Base-by-base conservation (phyloP, 2,329 filamentous ascomycete species). In the Salinomyces thailandicus region DNA sequence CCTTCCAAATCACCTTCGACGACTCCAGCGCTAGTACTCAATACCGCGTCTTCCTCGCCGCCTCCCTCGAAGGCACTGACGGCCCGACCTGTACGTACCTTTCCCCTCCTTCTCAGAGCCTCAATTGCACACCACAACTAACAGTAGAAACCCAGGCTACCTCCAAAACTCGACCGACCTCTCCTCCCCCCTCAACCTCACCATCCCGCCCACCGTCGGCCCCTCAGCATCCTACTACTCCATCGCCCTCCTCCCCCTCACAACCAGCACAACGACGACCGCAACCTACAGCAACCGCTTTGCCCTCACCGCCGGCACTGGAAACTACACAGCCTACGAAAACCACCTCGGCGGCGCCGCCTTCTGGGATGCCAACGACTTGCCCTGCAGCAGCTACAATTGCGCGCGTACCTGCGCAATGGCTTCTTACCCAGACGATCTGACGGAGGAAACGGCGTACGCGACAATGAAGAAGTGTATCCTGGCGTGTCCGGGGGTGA, bases 11-110 rank as follows among this genome's bases (percentile, higher is more conserved):
- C 19, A 57, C 63, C 36, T 56, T 53, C 33, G 41, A 50, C 30
- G 46, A 52, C 26, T 47, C 41, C 34, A 50, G 51, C 35, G 41
- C 48, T 22, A 42, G 45, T 19, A 31, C 36, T 27, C 37, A 45
- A 20, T 60, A 54, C 46, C 46, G 55, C 30, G 45, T 60, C 32
- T 60, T 55, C 41, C 53, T 61, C 15, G 52, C 54, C 14, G 55
- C 53, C 13, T 48, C 50, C 1, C 48, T 57, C 8, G 44, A 55
- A 5, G 55, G 54, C 29, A 50, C 42, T 38, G 51, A 52, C 18
- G 55, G 56, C 5, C 57, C 55, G 17, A 49, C 48, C 6, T 61
- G 54, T 53, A 43, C 15, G 42, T 33, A 20, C 8, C 7, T 17
- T 2, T 6, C 35, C 5, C 13, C 7, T 24, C 1, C 15, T 14